phyloP scores from a whole-genome alignment of 2,329 filamentous ascomycete species.

The Xylariaceae sp. region DNA sequence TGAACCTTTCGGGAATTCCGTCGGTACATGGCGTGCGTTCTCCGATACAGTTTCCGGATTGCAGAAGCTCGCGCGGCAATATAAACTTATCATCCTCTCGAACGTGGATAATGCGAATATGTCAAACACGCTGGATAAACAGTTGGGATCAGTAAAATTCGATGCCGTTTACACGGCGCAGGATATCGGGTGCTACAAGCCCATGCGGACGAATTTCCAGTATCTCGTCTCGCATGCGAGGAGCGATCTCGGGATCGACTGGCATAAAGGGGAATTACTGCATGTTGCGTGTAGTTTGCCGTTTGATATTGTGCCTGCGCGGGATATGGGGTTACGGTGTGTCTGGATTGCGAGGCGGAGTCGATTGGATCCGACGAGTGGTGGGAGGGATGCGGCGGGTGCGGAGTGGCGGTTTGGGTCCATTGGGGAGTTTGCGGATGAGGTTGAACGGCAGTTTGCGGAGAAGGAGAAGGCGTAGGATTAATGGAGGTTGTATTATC shows the following conservation, averaged over 20 bases:
- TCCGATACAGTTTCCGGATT: constrained; percentile 52
- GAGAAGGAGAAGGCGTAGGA: constrained; percentile 23
- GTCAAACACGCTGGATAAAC: constrained; percentile 26
- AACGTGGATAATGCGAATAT: constrained; percentile 39
- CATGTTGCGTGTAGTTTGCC: constrained; percentile 64
- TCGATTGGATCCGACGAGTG: constrained; percentile 8
- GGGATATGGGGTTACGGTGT: constrained; percentile 53
- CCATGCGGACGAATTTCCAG: constrained; percentile 57
- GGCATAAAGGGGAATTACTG: constrained; percentile 49
- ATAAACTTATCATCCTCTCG: constrained; percentile 55
- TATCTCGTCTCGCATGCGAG: constrained; percentile 54
- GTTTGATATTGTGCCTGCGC: constrained; percentile 63
- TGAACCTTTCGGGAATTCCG: constrained; percentile 45
- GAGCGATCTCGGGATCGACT: constrained; percentile 47
- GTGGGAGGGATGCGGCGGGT: constrained; percentile 27
- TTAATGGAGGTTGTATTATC: not conserved
- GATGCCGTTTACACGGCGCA: constrained; percentile 65
- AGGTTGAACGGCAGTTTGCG: constrained; percentile 37
- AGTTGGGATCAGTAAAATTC: constrained; percentile 47
- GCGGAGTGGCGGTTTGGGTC: constrained; percentile 38
- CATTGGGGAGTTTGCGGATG: constrained; percentile 37
- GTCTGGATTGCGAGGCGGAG: constrained; percentile 60
- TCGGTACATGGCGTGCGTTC: constrained; percentile 53
- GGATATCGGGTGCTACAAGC: constrained; percentile 69
- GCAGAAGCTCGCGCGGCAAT: constrained; percentile 42